Conservation (phyloP, 2,329 filamentous ascomycete species). For the Ascochyta lentis region DNA sequence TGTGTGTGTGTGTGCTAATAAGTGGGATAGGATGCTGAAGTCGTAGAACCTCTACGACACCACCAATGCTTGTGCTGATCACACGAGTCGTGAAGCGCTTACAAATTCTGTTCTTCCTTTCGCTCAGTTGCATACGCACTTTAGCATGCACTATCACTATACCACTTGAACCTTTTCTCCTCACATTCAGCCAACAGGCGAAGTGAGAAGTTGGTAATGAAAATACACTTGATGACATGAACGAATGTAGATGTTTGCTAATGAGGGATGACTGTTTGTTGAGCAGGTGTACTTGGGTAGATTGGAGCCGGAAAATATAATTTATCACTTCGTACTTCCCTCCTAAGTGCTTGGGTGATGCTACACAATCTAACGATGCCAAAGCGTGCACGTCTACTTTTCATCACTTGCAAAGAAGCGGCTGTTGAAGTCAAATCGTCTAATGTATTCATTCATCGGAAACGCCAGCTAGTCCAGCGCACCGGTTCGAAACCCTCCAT, state of each 20-base stretch:
- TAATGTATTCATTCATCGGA: constrained; percentile 40
- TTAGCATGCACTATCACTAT: constrained; percentile 12
- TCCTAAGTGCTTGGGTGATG: background rate
- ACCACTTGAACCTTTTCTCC: constrained; percentile 3
- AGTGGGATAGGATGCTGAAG: constrained; percentile 37
- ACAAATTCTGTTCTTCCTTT: background rate
- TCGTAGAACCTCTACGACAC: constrained; percentile 23
- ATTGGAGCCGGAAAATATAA: constrained; percentile 1
- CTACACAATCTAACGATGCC: background rate
- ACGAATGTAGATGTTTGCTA: constrained; percentile 10
- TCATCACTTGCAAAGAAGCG: background rate
- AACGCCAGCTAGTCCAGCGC: constrained; percentile 45
- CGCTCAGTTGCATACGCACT: constrained; percentile 1
- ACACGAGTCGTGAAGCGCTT: background rate
- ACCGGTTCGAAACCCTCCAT: constrained; percentile 31
- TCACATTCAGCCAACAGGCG: background rate
- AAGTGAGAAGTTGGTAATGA: background rate
- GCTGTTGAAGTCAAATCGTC: constrained; percentile 22
- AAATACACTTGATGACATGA: constrained; percentile 2
- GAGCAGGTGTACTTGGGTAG: background rate
- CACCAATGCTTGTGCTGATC: background rate
- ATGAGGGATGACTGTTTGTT: constrained; percentile 4
- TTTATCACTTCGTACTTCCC: background rate
- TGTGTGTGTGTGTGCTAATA: background rate
- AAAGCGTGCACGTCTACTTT: background rate